Evolutionary conservation across 2,329 filamentous ascomycete genomes (phyloP).

Genomic region (Alternaria rosae): DNA sequence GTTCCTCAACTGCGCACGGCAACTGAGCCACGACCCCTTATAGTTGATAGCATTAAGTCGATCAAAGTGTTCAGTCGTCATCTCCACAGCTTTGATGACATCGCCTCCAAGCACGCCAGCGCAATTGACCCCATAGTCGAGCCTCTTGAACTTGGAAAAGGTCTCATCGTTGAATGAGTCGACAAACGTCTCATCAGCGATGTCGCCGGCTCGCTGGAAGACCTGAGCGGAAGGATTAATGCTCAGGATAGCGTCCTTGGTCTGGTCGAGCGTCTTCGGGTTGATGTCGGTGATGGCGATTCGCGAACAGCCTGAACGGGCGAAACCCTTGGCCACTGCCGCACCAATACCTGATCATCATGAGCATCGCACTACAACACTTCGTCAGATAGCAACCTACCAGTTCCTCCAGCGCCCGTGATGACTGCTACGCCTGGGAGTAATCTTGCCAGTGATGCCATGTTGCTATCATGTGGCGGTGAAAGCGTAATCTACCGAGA

Average conservation of each 20-base stretch:
- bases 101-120: slow-evolving; percentile 60
- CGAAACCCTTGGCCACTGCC: slow-evolving; percentile 61
- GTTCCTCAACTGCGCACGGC: slow-evolving; percentile 57
- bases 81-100: slow-evolving; percentile 56
- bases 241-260: slow-evolving; percentile 28
- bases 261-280: slow-evolving; percentile 51
- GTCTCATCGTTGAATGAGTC: slow-evolving; percentile 51
- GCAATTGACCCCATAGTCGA: slow-evolving; percentile 66
- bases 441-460: slow-evolving; percentile 22
- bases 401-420: slow-evolving; percentile 47
- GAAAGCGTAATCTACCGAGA: background rate
- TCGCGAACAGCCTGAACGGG: slow-evolving; percentile 57
- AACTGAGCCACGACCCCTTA: slow-evolving; percentile 65
- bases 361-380: background rate
- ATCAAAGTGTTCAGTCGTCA: slow-evolving; percentile 59
- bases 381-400: slow-evolving; percentile 17
- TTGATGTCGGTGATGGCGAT: slow-evolving; percentile 64
- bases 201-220: slow-evolving; percentile 54
- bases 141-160: slow-evolving; percentile 51
- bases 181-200: slow-evolving; percentile 58
- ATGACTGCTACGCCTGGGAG: slow-evolving; percentile 43
- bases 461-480: background rate
- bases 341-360: slow-evolving; percentile 61
- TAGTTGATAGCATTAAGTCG: slow-evolving; percentile 64
- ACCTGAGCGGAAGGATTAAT: slow-evolving; percentile 40